Evolutionary conservation across 2,329 filamentous ascomycete species (phyloP), one percentile per base, ranked within the genome.

Genomic region (Alternaria ethzedia): DNA sequence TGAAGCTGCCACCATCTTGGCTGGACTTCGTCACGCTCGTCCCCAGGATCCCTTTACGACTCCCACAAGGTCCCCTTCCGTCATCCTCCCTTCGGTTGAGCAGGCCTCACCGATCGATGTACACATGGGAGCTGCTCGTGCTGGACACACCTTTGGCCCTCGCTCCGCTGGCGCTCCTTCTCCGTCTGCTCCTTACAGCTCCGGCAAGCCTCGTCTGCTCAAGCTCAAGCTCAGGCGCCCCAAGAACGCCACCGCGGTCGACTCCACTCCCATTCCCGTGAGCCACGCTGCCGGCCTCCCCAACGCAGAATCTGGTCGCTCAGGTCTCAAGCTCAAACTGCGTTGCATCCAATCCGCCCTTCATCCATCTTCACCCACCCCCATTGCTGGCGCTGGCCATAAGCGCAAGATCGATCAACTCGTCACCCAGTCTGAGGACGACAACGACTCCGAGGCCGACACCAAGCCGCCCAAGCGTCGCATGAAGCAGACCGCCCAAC

Each of bases 361-460:
- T 13, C 55, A 41, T 36, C 56, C 51, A 12, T n/a, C 44, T 7
- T 12, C n/a, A 1, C 36, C 32, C 2, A n/a, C 23, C 15, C 10
- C 44, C 7, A 11, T 11, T 5, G 32, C 25, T 11, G 23, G 36
- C 12, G 17, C 21, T 52, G 30, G 41, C 13, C 32, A n/a, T 12
- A 67, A 64, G 52, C 55, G 59, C 26, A 54, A 50, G 15, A 23
- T 45, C 26, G 12, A 17, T 21, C 11, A 47, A 12, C 4, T 36
- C 32, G 20, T 36, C 11, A 21, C 54, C 1, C n/a, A 59, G 7
- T 30, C 54, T 23, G 58, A 47, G 12, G 58, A 59, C 15, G 58
- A 67, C 8, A 68, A 62, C 4, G 64, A 70, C 41, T 64, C 69
- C 1, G 64, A 70, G n/a, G 61, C 65, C 17, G 67, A 71, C 8